A percentile compares a stretch with the other conserved stretches of the same genome.
Conservation (phyloP, 208 protist genomes). For the Chromosphaera perkinsii region DNA sequence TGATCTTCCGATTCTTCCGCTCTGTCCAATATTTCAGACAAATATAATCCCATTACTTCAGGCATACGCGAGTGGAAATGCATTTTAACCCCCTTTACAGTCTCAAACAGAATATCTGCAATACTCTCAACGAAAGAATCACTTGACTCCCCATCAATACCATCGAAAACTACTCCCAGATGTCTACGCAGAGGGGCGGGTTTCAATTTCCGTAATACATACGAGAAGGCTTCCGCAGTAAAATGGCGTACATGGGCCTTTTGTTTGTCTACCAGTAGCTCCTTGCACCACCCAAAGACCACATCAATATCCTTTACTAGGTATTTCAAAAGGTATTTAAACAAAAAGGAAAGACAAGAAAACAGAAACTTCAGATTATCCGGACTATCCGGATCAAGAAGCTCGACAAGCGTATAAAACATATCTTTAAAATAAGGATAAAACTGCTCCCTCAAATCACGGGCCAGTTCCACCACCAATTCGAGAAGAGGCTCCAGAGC, state of each 20-base stretch:
- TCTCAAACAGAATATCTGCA: constrained; percentile 19
- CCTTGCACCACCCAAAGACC: constrained; percentile 12
- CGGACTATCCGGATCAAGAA: no score
- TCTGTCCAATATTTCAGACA: no score
- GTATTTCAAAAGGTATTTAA: constrained; percentile 35
- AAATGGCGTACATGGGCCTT: constrained; percentile 7
- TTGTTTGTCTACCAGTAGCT: constrained; percentile 12
- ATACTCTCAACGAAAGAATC: constrained; percentile 6
- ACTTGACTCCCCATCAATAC: no score
- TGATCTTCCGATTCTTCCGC: no score
- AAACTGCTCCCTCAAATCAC: constrained; percentile 32
- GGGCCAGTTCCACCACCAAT: constrained; percentile 18
- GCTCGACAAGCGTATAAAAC: neutral
- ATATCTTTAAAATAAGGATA: constrained; percentile 15
- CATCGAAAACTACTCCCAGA: neutral
- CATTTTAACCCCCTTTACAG: constrained; percentile 3
- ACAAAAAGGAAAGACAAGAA: constrained; percentile 27
- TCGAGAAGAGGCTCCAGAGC: constrained; percentile 16
- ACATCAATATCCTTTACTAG: constrained; percentile 24
- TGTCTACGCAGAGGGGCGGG: neutral
- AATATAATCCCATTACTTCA: no score
- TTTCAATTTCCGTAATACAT: constrained; percentile 9
- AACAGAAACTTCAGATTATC: no score
- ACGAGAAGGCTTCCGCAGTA: constrained; percentile 29
- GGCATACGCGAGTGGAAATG: constrained; percentile 1